phyloP scores from a whole-genome alignment of 2,329 filamentous ascomycete genomes.

The Incumbomyces lentus region DNA sequence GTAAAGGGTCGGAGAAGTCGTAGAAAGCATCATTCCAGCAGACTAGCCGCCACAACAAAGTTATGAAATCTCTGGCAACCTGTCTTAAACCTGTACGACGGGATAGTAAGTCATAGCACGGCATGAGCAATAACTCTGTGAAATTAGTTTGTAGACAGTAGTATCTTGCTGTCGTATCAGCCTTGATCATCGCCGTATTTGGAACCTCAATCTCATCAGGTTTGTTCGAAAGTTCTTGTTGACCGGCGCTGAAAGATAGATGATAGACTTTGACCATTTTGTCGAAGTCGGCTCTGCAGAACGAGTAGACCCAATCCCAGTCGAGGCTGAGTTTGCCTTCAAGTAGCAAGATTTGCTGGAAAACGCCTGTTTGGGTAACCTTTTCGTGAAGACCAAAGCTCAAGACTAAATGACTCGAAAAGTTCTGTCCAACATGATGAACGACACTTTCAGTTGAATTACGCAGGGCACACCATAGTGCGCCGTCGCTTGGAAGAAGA shows the following conservation, averaged over 20 bases:
- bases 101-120: constrained; percentile 31
- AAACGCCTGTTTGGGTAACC: constrained; percentile 23
- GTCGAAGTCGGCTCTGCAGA: constrained; percentile 29
- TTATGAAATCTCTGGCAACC: constrained; percentile 17
- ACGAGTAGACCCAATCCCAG: constrained; percentile 54
- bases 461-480: constrained; percentile 2
- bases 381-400: constrained; percentile 54
- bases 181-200: constrained; percentile 2
- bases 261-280: constrained; percentile 40
- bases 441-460: constrained; percentile 45
- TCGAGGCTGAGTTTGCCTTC: constrained; percentile 61
- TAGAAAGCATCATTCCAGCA: constrained; percentile 42
- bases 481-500: constrained; percentile 39
- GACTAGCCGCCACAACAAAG: constrained; percentile 34
- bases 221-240: constrained; percentile 6
- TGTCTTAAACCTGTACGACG: constrained; percentile 6
- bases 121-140: constrained; percentile 37
- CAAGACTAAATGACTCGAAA: constrained; percentile 65
- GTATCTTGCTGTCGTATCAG: neutral
- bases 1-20: constrained; percentile 39
- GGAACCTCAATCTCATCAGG: constrained; percentile 8
- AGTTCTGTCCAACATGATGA: constrained; percentile 33
- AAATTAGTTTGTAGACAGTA: neutral
- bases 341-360: constrained; percentile 47
- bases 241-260: constrained; percentile 29